Evolutionary conservation across 768 basidiomycete genomes (phyloP), one percentile per base, ranked within the genome.

Genomic region (Lepiota venenata): DNA sequence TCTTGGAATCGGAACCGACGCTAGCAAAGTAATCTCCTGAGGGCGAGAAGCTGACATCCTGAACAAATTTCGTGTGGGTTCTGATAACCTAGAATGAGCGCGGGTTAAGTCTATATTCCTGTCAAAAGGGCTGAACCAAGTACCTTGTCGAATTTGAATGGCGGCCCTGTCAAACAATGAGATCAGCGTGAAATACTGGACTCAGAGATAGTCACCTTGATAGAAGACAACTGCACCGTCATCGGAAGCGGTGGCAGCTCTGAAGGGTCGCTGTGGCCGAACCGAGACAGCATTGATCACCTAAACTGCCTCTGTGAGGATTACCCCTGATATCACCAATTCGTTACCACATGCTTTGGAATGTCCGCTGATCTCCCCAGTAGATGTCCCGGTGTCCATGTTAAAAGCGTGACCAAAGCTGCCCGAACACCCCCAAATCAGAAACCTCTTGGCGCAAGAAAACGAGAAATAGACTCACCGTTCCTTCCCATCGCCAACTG

Each of bases 31-130:
- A 73, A 39, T 87, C 82, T 1, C 96, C 96, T 8, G 86, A 86
- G 0, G 85, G 84, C 0, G 93, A 78, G 65, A 85, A 98, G 50
- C 83, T 81, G 35, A 98, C 82, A 56, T 96, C 93, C 69, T 96
- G 92, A 14, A 98, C 90, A 63, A 95, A 97, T 66, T 88, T 91
- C 12, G 85, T 88, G 66, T 98, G 96, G 2, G 87, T 88, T 68
- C 83, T 86, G 71, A 97, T 88, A 10, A 85, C 82, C 88, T 92
- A 46, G 2, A 55, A 50, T 41, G 44, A 20, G 18, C 2, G 45
- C 14, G 44, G 29, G 16, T 36, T 42, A 10, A 25, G 21, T 36
- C n/a, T 27, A 22, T 27, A 27, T 36, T 36, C 18, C 6, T 12
- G 5, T 14, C 0, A 16, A 22, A 11, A 29, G 9, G 21, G 21